Base-by-base conservation (phyloP, 2,329 filamentous ascomycete genomes). In the Aspergillus sp. region DNA sequence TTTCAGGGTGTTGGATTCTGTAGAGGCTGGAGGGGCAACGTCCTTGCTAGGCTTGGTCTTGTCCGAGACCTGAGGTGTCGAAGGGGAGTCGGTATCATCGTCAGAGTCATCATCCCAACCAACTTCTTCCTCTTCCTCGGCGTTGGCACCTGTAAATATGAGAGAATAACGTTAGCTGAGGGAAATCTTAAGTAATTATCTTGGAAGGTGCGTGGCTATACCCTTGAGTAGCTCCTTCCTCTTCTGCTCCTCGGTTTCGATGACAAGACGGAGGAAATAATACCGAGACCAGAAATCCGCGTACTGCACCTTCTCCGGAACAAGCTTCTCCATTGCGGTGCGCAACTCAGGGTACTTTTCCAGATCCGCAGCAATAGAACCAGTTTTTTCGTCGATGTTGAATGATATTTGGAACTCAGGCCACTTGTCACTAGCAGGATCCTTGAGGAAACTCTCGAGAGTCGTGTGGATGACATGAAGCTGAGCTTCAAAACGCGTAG, bases 391-490 rank as follows among this genome's bases (percentile, higher is more conserved):
- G 53, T 93, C 92, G 13, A 90, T 86, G 66, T 93, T 86, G 70
- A 98, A 98, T 0, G 80, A 81, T 61, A 85, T 80, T 55, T 83
- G 82, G 87, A 93, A 98, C 4, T 79, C 74, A 9, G 86, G 82
- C 79, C 89, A 98, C 73, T 96, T 87, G 13, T 84, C 82, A 49
- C 87, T 87, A 7, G 84, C 82, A 0, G 93, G 91, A 68, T 98
- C 92, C 70, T 89, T 89, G 55, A 85, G 84, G 75, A 98, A 96
- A 66, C 87, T 90, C 61, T 95, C 89, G 40, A 87, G 75, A 19
- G 87, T 89, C 4, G 91, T 93, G 74, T 99, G 95, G 59, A 99
- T 93, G 34, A 96, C 92, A 71, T 99, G 93, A 61, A 99, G 80
- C 75, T 98, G 95, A 1, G 95, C 95, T 70, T 99, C 95, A 71